phyloP scores from a whole-genome alignment of 2,329 filamentous ascomycete species.

The Fonsecaea multimorphosa region DNA sequence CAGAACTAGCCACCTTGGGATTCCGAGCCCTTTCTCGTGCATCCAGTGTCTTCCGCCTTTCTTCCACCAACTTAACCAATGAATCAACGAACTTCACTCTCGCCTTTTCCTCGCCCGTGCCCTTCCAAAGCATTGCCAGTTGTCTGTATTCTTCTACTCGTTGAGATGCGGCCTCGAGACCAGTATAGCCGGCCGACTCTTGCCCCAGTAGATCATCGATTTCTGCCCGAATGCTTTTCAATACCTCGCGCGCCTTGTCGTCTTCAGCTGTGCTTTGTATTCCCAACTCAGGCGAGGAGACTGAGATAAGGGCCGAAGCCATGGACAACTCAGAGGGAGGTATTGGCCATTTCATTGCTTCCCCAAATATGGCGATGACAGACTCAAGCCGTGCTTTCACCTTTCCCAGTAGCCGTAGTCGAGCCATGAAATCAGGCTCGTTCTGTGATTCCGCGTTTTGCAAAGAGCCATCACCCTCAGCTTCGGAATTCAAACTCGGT shows the following conservation, averaged over 20 bases:
- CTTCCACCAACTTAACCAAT: slow-evolving; percentile 81
- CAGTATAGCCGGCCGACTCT: slow-evolving; percentile 65
- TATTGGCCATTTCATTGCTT: slow-evolving; percentile 94
- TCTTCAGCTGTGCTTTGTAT: slow-evolving; percentile 72
- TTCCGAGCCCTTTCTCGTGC: slow-evolving; percentile 40
- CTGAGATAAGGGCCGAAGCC: slow-evolving; percentile 83
- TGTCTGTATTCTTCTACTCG: slow-evolving; percentile 79
- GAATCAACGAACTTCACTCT: slow-evolving; percentile 80
- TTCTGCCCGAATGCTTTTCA: slow-evolving; percentile 72
- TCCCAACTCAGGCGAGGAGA: slow-evolving; percentile 81
- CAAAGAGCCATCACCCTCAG: slow-evolving; percentile 26
- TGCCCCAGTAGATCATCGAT: slow-evolving; percentile 70
- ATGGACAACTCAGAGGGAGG: slow-evolving; percentile 86
- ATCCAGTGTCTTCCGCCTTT: slow-evolving; percentile 60
- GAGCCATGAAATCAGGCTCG: slow-evolving; percentile 73
- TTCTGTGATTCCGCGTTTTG: slow-evolving; percentile 17
- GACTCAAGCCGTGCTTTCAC: slow-evolving; percentile 84
- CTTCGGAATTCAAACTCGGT: slow-evolving; percentile 1
- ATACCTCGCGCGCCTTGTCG: slow-evolving; percentile 84
- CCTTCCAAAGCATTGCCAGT: slow-evolving; percentile 84
- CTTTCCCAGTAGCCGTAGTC: slow-evolving; percentile 79
- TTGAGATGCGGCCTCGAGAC: slow-evolving; percentile 74
- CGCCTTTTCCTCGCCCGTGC: slow-evolving; percentile 93
- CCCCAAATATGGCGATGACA: slow-evolving; percentile 89
- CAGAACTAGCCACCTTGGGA: slow-evolving; percentile 53